phyloP scores from a whole-genome alignment of 148 eudicot genomes.

The Mesembryanthemum crystallinum region DNA sequence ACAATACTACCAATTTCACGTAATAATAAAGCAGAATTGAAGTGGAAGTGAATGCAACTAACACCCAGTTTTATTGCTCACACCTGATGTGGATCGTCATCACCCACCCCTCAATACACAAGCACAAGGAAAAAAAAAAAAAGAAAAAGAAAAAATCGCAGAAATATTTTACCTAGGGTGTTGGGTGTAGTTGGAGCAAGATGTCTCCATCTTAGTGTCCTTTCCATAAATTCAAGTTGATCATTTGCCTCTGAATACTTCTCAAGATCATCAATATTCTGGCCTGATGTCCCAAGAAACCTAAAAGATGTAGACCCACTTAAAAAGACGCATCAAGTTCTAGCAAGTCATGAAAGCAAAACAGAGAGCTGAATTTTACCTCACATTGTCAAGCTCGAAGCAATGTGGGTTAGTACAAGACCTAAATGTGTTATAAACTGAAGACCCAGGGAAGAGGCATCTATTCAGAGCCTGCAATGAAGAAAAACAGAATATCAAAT shows the following conservation, averaged over 20 bases:
- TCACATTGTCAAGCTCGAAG: constrained; percentile 72
- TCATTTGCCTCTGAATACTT: constrained; percentile 79
- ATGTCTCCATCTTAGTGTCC: constrained; percentile 96
- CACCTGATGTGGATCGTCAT: background rate
- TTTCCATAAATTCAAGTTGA: constrained; percentile 72
- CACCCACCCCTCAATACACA: background rate
- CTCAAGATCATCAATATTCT: constrained; percentile 83
- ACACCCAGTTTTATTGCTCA: too few species aligned
- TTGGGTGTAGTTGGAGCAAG: constrained; percentile 92
- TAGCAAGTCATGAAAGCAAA: background rate
- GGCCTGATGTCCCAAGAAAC: constrained; percentile 96
- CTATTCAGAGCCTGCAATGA: constrained; percentile 68
- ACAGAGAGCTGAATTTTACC: constrained; percentile 34
- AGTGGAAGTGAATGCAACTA: too few species aligned
- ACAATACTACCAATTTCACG: background rate
- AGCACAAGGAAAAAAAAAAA: background rate
- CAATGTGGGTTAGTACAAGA: constrained; percentile 91
- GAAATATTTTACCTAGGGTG: constrained; percentile 60
- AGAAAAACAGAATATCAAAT: constrained; percentile 17
- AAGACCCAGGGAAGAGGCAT: constrained; percentile 91
- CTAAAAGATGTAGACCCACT: constrained; percentile 35
- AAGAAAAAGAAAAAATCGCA: too few species aligned
- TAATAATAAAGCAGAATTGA: background rate
- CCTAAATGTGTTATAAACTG: constrained; percentile 78
- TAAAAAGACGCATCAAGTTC: background rate